phyloP scores from a whole-genome alignment of 768 basidiomycete species.

The Phlebiopsis flavidoalba region DNA sequence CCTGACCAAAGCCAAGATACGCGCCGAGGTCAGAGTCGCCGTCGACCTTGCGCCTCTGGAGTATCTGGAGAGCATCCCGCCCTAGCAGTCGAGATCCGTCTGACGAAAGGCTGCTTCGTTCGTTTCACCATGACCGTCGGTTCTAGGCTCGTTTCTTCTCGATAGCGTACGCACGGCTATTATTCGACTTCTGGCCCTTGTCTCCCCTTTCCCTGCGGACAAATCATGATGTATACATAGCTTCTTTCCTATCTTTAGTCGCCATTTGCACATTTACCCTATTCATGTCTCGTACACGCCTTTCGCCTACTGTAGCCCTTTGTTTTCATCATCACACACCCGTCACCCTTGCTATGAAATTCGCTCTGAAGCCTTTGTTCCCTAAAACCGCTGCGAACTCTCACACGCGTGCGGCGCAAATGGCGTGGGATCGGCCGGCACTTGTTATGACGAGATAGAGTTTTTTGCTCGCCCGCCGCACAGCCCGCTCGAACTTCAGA shows the following conservation, averaged over 20 bases:
- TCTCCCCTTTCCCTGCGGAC: background rate
- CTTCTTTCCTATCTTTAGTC: background rate
- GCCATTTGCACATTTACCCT: background rate
- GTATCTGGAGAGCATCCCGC: constrained; percentile 23
- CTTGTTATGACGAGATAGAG: background rate
- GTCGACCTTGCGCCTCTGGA: constrained; percentile 22
- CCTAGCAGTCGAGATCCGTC: constrained; percentile 19
- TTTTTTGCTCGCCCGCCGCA: background rate
- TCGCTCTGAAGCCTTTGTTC: background rate
- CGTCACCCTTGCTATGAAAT: background rate
- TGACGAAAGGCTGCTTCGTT: constrained; percentile 20
- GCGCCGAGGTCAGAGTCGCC: background rate
- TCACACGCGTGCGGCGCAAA: background rate
- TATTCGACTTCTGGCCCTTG: background rate
- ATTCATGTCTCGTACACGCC: background rate
- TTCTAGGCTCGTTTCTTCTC: background rate
- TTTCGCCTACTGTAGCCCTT: too few species aligned
- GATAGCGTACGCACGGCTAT: background rate
- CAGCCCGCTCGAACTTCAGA: background rate
- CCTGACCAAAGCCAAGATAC: background rate
- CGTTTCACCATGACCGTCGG: background rate
- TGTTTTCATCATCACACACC: background rate
- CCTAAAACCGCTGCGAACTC: background rate
- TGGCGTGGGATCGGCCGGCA: constrained; percentile 1
- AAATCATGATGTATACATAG: background rate